Conservation (phyloP, 345 rosid species). For the Eucalyptus pauciflora region DNA sequence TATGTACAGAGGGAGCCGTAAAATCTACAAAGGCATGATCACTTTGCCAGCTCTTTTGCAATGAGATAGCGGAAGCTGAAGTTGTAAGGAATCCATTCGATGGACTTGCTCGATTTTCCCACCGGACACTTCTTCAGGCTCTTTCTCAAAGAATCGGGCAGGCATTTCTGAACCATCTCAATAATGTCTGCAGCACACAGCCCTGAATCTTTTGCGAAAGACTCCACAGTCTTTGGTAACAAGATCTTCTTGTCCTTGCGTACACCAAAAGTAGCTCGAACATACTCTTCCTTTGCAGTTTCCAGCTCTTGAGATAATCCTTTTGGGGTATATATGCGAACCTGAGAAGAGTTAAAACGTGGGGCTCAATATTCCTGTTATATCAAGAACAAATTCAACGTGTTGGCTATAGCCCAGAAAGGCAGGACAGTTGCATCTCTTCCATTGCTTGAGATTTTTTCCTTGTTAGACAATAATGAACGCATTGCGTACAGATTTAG, state of each 20-base stretch:
- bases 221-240: conserved; percentile 71
- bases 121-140: conserved; percentile 36
- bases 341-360: conserved; percentile 21
- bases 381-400: background rate
- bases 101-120: conserved; percentile 54
- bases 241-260: conserved; percentile 67
- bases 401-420: background rate
- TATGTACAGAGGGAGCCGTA: background rate
- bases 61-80: conserved; percentile 81
- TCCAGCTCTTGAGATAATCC: conserved; percentile 70
- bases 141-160: conserved; percentile 55
- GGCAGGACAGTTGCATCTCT: background rate
- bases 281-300: conserved; percentile 80
- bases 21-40: background rate
- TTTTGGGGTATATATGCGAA: conserved; percentile 72
- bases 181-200: conserved; percentile 39
- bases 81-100: conserved; percentile 90
- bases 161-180: conserved; percentile 53
- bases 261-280: conserved; percentile 59
- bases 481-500: background rate
- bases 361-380: background rate
- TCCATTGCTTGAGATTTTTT: background rate
- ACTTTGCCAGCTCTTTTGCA: conserved; percentile 64
- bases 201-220: conserved; percentile 62
- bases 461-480: background rate